Conservation (phyloP, 108 stramenopile species). For the Cyclotella choctawhatcheeana region DNA sequence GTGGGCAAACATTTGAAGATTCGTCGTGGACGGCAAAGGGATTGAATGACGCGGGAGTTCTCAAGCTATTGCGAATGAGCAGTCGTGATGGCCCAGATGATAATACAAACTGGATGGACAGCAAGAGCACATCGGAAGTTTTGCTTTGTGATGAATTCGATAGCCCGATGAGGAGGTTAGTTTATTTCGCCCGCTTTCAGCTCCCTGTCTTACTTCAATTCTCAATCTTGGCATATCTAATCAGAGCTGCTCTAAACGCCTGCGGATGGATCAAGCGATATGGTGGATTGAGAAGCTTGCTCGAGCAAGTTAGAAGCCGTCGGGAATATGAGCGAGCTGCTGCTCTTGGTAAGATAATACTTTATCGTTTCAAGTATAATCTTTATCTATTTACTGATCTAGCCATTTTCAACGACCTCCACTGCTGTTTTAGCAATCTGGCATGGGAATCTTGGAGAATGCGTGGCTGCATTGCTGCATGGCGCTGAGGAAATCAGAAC, state of each 20-base stretch:
- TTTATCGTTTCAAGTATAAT: too few relatives aligned
- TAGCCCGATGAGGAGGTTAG: constrained; percentile 59
- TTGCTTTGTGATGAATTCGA: constrained; percentile 69
- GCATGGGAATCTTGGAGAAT: constrained; percentile 77
- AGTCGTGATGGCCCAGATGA: constrained; percentile 47
- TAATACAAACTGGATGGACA: constrained; percentile 34
- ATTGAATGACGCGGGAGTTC: constrained; percentile 68
- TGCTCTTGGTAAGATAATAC: too few relatives aligned
- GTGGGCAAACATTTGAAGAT: constrained; percentile 12
- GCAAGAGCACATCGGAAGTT: constrained; percentile 51
- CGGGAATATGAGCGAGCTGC: constrained; percentile 80
- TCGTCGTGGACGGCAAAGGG: constrained; percentile 53
- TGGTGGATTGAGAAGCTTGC: constrained; percentile 53
- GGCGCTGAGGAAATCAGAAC: constrained; percentile 57
- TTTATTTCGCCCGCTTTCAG: constrained; percentile 5
- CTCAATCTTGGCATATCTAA: too few relatives aligned
- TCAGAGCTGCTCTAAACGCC: constrained; percentile 58
- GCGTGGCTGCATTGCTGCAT: constrained; percentile 69
- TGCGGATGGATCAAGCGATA: constrained; percentile 73
- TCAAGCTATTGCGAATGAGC: constrained; percentile 58
- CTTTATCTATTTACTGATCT: too few relatives aligned
- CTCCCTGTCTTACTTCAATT: background rate
- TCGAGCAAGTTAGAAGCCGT: constrained; percentile 65
- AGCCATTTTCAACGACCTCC: too few relatives aligned
- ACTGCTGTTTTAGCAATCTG: constrained; percentile 82